Percentiles rank a stretch among this genome's conserved stretches.
phyloP scores from a whole-genome alignment of 2,329 filamentous ascomycete genomes.

The Trichoderma oligosporum region DNA sequence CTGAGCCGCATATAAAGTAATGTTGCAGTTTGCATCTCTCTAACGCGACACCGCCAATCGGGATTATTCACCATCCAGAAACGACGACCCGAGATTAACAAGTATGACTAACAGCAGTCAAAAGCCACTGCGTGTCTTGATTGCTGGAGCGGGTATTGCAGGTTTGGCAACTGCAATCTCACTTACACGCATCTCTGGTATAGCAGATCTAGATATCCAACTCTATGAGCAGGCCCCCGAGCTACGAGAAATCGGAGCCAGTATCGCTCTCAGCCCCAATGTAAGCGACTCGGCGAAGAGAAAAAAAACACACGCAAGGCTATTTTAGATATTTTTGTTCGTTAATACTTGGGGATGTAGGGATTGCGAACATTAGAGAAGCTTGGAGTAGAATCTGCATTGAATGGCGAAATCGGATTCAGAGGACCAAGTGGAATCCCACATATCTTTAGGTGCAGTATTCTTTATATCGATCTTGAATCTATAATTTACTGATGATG shows the following conservation, averaged over 20 bases:
- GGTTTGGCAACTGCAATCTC: conserved; percentile 46
- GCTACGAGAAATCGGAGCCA: conserved; percentile 45
- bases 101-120: neutral
- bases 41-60: neutral
- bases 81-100: neutral
- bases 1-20: neutral
- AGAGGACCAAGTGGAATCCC: conserved; percentile 28
- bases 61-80: neutral
- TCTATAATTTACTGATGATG: neutral
- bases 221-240: conserved; percentile 47
- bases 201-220: conserved; percentile 37
- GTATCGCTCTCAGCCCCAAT: conserved; percentile 49
- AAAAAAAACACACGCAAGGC: neutral
- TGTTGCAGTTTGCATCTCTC: neutral
- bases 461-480: too few relatives aligned
- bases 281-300: neutral
- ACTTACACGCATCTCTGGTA: conserved; percentile 36
- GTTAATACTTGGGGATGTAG: neutral
- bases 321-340: neutral
- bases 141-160: conserved; percentile 26
- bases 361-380: conserved; percentile 48
- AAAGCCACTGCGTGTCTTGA: conserved; percentile 17
- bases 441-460: conserved; percentile 4
- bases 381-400: conserved; percentile 44
- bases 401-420: conserved; percentile 40